These are phyloP conservation scores for Orbilia javanica DNA, from an alignment of 2,329 filamentous ascomycete genomes.

Conservation along the genomic window DNA sequence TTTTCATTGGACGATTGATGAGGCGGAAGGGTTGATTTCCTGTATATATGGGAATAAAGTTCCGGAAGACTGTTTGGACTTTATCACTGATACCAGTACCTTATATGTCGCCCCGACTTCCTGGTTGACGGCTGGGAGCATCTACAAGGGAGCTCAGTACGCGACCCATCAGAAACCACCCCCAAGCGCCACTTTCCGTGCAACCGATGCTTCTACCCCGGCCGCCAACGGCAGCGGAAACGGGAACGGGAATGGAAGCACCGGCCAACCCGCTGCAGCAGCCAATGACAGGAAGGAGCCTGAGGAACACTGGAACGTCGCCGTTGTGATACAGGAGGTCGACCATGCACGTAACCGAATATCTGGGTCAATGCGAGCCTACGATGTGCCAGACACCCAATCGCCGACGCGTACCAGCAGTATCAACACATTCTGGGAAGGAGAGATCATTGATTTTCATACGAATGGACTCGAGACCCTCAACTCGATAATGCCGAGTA, in stretches of 20 bases:
- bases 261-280: not conserved
- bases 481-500: constrained; percentile 65
- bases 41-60: constrained; percentile 56
- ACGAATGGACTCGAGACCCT: constrained; percentile 65
- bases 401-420: constrained; percentile 64
- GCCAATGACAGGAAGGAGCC: constrained; percentile 61
- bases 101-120: constrained; percentile 71
- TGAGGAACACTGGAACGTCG: constrained; percentile 76
- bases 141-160: constrained; percentile 74
- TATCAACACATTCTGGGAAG: constrained; percentile 77
- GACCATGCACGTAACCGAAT: constrained; percentile 74
- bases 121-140: constrained; percentile 73
- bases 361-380: constrained; percentile 78
- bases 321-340: constrained; percentile 74
- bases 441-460: constrained; percentile 76
- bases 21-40: constrained; percentile 46
- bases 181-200: constrained; percentile 59
- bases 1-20: constrained; percentile 55
- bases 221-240: not conserved
- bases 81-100: constrained; percentile 70
- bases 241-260: not conserved
- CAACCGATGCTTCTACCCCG: constrained; percentile 63
- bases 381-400: constrained; percentile 72
- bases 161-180: constrained; percentile 65
- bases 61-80: constrained; percentile 67